Base-by-base conservation (phyloP, 176 grass and related monocot species). In the Chrysopogon serrulatus region DNA sequence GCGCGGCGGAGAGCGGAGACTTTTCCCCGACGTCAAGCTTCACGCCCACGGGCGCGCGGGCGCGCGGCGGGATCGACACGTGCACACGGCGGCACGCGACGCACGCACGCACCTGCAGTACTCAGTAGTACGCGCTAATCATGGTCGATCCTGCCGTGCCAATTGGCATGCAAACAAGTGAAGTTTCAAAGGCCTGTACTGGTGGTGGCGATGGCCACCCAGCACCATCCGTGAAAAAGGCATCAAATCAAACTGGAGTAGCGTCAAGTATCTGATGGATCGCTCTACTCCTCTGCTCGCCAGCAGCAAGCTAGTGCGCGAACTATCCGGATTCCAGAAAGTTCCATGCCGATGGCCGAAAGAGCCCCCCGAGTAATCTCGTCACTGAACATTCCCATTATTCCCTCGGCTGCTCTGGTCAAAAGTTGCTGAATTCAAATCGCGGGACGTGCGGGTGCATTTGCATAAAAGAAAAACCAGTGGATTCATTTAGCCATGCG, bases 291-390 rank as follows among this genome's bases (percentile, higher is more conserved):
- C 2, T 19, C 17, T 51, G 6, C 54, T 48, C 15, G 35, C 16
- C 11, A 26, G n/a, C n/a, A n/a, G n/a, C n/a, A n/a, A n/a, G 30
- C 16, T 57, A 59, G 73, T 78, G 83, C 72, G 56, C 30, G 73
- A 26, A 39, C 73, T 73, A 82, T 90, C 65, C 82, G 26, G 66
- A n/a, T 72, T 82, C 88, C 65, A 71, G 78, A 82, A 86, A 26
- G 23, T 86, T 90, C 83, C 65, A 13, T 53, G 43, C 56, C 54
- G 16, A 43, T 36, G 6, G 63, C 79, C 66, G 83, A 90, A 82
- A 90, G 88, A 42, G 72, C 15, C 1, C 17, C 17, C 32, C 4
- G 8, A 43, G 26, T 35, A 48, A 82, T 48, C 43, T 24, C 69
- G 36, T 64, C 72, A 12, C 2, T 3, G 5, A 5, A 23, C 45